Base-by-base conservation (phyloP, 2,329 filamentous ascomycete genomes). In the Nemania abortiva region DNA sequence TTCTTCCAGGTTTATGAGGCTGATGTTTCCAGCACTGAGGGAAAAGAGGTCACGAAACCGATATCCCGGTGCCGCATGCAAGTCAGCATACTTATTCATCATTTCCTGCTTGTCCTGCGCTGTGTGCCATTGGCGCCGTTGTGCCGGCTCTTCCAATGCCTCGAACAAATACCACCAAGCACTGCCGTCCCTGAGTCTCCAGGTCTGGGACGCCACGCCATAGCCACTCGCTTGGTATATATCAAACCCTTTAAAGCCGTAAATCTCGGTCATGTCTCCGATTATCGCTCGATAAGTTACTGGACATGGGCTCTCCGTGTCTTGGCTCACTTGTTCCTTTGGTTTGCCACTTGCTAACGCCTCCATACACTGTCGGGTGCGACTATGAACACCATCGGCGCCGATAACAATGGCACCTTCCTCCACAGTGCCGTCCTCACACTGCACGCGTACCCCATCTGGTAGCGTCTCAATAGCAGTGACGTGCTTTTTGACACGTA, bases 401-500 rank as follows among this genome's bases (percentile, higher is more conserved):
- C 56, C 56, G 7, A 58, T 58, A 22, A 58, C 56, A 29, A 58
- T 50, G 54, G 81, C 79, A 1, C 79, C 82, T 0, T 67, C 65
- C 60, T 80, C 78, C 1, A 70, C 65, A 1, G 73, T 73, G 1
- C 81, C 80, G 63, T 84, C 81, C 5, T 68, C 65, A 4, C 79
- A 79, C 22, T 69, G 64, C 2, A 82, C 77, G 3, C 67, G 66
- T 2, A 80, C 78, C 0, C 74, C 72, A 9, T 72, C 66, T 7
- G 71, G 65, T n/a, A 52, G 54, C 2, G 70, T 60, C 5, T 68
- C 66, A 5, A 82, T 74, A 5, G 71, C 70, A 6, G 79, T 76
- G 1, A 72, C 70, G n/a, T 63, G 72, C 61, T 74, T 73, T n/a
- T 63, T 67, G 6, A 73, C 29, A 15, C 60, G 70, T 60, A 75